These are phyloP conservation scores for Suillus cothurnatus DNA, from an alignment of 768 basidiomycete species.

Conservation along the genomic window DNA sequence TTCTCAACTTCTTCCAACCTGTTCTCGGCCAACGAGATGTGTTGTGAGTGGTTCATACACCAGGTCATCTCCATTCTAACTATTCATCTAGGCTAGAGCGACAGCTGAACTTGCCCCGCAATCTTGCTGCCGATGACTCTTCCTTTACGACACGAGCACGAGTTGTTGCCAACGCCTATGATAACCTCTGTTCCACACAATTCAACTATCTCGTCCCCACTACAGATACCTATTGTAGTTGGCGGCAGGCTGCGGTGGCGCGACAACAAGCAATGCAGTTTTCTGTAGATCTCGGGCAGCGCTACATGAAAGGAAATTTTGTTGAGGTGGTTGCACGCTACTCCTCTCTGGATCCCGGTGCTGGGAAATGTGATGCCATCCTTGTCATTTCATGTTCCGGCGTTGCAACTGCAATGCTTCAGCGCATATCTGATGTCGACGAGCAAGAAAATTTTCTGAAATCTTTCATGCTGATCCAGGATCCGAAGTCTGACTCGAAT, in stretches of 20 bases:
- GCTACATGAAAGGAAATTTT: rapidly evolving
- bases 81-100: too few species aligned
- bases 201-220: too few species aligned
- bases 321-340: neutral
- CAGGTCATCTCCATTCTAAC: too few species aligned
- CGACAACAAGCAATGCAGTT: neutral
- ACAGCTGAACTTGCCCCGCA: neutral
- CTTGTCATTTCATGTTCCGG: neutral
- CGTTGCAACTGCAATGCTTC: too few species aligned
- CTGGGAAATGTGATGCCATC: neutral
- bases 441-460: neutral
- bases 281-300: neutral
- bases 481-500: neutral
- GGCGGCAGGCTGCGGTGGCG: neutral
- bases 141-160: neutral
- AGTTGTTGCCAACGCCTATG: rapidly evolving
- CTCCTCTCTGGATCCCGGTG: neutral
- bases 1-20: neutral
- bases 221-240: too few species aligned
- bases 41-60: neutral
- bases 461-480: neutral
- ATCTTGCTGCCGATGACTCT: neutral
- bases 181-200: neutral
- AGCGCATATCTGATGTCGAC: neutral
- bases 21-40: neutral